Base-by-base conservation (phyloP, 495 filamentous ascomycete genomes). In the Emericellopsis terricola region DNA sequence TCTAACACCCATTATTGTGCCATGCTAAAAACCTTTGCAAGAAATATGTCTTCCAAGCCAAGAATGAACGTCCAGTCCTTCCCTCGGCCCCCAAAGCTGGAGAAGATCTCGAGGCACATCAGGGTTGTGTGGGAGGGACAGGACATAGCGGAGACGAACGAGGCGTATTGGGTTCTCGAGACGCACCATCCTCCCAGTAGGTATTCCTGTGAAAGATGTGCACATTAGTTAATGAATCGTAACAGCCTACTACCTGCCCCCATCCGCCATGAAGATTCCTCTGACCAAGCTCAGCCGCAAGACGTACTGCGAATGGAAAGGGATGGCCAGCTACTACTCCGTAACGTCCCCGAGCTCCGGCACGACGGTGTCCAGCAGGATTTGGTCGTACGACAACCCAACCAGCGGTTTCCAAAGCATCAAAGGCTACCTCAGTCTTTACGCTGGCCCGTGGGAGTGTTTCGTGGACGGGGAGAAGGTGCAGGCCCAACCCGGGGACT, bases 391-490 rank as follows among this genome's bases (percentile, higher is more conserved):
- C 44, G 59, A 66, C 36, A 44, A 47, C 32, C 68, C 68, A 7
- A 62, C 53, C 4, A 42, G 48, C 36, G 48, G 50, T 2, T 73
- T 64, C 42, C 51, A 57, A 36, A 41, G 42, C 15, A 56, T 73
- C 31, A 63, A 59, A 43, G 62, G 61, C 15, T 64, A 62, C 38
- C 42, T 73, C 19, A 54, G 51, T 33, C 64, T 73, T 37, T 71
- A 65, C 43, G 60, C 51, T 9, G 63, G 59, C 4, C 68, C 68
- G 10, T 71, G 68, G 68, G 60, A 69, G 27, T 73, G 68, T 44
- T 71, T 48, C 42, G 68, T 71, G 10, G 67, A 73, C 51, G 68
- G 66, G n/a, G 68, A 73, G 50, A 51, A 57, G 32, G 68, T 68
- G 19, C 51, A 59, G 45, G 41, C 67, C 18, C 68, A 70, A 48